Conservation (phyloP, 2,329 filamentous ascomycete genomes). For the Xylaria sp. region DNA sequence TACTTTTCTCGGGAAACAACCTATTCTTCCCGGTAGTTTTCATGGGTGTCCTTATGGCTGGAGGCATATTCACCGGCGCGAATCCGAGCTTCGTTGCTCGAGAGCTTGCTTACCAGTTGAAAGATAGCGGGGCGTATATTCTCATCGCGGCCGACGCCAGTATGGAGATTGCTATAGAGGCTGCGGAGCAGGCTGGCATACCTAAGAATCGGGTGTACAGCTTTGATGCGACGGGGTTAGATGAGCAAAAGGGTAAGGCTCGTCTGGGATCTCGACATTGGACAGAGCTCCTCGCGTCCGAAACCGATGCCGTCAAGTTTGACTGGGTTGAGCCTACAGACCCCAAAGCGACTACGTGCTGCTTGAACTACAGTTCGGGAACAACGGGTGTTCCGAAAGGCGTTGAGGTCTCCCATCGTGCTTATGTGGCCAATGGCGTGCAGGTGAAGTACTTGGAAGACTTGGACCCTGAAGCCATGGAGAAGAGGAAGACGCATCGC, state of each 20-base stretch:
- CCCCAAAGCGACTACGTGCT: constrained; percentile 65
- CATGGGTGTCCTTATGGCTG: constrained; percentile 79
- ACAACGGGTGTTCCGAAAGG: constrained; percentile 88
- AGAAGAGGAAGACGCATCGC: constrained; percentile 52
- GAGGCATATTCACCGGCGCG: constrained; percentile 80
- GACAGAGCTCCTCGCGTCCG: constrained; percentile 44
- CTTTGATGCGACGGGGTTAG: constrained; percentile 66
- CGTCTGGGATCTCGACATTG: constrained; percentile 45
- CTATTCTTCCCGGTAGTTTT: constrained; percentile 77
- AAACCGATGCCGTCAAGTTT: constrained; percentile 62
- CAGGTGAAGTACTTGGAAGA: constrained; percentile 64
- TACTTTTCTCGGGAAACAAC: constrained; percentile 78
- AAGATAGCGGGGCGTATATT: constrained; percentile 74
- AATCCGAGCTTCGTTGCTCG: constrained; percentile 75
- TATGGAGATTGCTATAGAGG: constrained; percentile 72
- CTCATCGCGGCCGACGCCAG: constrained; percentile 70
- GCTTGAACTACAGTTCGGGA: constrained; percentile 81
- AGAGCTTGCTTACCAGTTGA: constrained; percentile 79
- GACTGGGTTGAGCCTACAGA: constrained; percentile 68
- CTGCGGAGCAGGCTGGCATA: constrained; percentile 68
- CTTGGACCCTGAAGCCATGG: constrained; percentile 60
- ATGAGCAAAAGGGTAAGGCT: constrained; percentile 40
- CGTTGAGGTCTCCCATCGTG: constrained; percentile 81
- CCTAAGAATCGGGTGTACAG: constrained; percentile 67
- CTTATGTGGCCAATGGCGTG: constrained; percentile 76